Evolutionary conservation across 768 basidiomycete genomes (phyloP).

Genomic region (Chlorophyllum brunneum): DNA sequence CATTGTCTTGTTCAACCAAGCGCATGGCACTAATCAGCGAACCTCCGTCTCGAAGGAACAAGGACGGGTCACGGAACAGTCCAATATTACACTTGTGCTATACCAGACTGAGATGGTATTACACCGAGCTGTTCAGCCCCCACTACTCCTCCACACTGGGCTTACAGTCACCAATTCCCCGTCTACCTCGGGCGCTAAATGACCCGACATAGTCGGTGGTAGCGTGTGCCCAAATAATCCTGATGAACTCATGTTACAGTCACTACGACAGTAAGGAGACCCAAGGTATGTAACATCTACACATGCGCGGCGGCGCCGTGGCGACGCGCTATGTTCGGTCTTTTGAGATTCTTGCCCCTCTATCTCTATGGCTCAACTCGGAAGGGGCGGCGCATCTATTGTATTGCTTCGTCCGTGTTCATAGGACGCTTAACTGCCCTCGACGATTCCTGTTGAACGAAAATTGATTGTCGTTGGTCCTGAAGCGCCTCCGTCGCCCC

Average conservation of each 20-base stretch:
- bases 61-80: constrained; percentile 5
- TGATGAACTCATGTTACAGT: not conserved
- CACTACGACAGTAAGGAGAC: not conserved
- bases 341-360: not conserved
- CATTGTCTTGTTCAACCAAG: not conserved
- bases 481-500: too few relatives aligned
- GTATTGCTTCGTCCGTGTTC: not conserved
- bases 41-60: constrained; percentile 2
- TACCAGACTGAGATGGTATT: not conserved
- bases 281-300: not conserved
- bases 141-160: constrained; percentile 1
- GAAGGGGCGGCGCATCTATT: constrained; percentile 5
- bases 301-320: not conserved
- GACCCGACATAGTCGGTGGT: constrained; percentile 6
- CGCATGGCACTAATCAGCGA: not conserved
- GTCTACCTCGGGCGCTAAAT: constrained; percentile 4
- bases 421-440: too few relatives aligned
- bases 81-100: not conserved
- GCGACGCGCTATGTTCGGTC: constrained; percentile 1
- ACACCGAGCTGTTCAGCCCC: not conserved
- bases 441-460: too few relatives aligned
- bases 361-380: not conserved
- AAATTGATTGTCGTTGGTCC: too few relatives aligned
- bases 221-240: not conserved
- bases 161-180: too few relatives aligned